Percentiles rank a stretch among this genome's conserved stretches.
phyloP scores from a whole-genome alignment of 2,329 filamentous ascomycete genomes.

The Immersiporthe knoxdaviesiana region DNA sequence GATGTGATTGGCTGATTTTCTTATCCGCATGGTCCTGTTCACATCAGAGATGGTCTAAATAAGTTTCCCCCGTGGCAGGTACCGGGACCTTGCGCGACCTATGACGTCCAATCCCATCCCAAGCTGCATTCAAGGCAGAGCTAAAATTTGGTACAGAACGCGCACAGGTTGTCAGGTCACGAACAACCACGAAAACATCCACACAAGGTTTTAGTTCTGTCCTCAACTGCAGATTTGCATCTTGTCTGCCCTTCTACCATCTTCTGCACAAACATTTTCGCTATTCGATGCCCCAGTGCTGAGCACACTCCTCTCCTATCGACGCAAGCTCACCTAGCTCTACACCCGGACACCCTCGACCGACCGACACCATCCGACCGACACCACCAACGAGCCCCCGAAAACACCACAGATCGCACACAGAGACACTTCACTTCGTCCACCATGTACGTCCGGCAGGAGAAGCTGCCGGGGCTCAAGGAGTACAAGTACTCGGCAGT shows the following conservation, averaged over 20 bases:
- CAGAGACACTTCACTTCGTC: conserved; percentile 34
- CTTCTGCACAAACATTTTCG: neutral
- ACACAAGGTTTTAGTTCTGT: neutral
- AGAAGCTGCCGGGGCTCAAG: conserved; percentile 83
- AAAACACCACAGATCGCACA: neutral
- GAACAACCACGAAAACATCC: conserved; percentile 14
- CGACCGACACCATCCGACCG: neutral
- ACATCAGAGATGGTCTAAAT: too few relatives aligned
- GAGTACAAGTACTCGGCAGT: conserved; percentile 95
- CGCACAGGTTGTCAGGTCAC: conserved; percentile 14
- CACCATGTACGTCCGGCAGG: conserved; percentile 90
- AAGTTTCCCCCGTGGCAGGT: too few relatives aligned
- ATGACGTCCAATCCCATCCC: conserved; percentile 4
- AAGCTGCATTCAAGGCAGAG: neutral
- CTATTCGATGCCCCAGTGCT: neutral
- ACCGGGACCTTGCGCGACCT: neutral
- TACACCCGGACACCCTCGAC: too few relatives aligned
- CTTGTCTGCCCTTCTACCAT: neutral
- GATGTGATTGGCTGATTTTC: too few relatives aligned
- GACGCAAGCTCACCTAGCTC: neutral
- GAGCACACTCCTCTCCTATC: neutral
- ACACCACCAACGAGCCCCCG: neutral
- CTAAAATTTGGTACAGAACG: conserved; percentile 19
- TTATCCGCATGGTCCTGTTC: too few relatives aligned
- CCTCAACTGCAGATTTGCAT: neutral